Conservation (phyloP, 2,329 filamentous ascomycete species). For the Penicillium sp. region DNA sequence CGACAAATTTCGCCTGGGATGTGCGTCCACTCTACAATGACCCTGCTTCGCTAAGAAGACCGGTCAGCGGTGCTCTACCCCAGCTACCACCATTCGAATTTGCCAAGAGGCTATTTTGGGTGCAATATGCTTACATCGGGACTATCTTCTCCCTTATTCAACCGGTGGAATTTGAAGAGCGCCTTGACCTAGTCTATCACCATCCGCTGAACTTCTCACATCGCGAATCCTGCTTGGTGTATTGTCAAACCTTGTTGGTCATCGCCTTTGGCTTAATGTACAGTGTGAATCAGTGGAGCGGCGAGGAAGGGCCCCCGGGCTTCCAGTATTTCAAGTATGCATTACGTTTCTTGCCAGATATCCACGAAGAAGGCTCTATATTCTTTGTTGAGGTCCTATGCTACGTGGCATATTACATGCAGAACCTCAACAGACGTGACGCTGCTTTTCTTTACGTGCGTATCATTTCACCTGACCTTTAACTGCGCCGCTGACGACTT, state of each 20-base stretch:
- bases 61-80: conserved; percentile 29
- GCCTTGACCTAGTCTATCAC: conserved; percentile 46
- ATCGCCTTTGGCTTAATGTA: conserved; percentile 57
- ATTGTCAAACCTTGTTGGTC: conserved; percentile 52
- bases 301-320: conserved; percentile 52
- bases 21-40: conserved; percentile 37
- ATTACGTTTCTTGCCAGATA: conserved; percentile 51
- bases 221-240: conserved; percentile 48
- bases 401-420: conserved; percentile 56
- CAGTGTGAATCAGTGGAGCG: conserved; percentile 55
- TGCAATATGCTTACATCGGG: conserved; percentile 56
- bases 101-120: conserved; percentile 49
- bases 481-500: conserved; percentile 5
- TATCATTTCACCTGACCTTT: background rate
- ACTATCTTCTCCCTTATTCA: conserved; percentile 56
- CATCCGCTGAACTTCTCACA: conserved; percentile 44
- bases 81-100: conserved; percentile 51
- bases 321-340: conserved; percentile 55
- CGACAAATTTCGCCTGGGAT: conserved; percentile 36
- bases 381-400: conserved; percentile 55
- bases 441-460: conserved; percentile 52
- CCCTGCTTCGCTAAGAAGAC: conserved; percentile 30
- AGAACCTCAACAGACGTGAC: conserved; percentile 55
- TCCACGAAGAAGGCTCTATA: conserved; percentile 54
- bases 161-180: conserved; percentile 47